Percentiles rank a stretch among this genome's conserved stretches.
Conservation (phyloP, 2,329 filamentous ascomycete genomes). For the Pestalotiopsis sp. region DNA sequence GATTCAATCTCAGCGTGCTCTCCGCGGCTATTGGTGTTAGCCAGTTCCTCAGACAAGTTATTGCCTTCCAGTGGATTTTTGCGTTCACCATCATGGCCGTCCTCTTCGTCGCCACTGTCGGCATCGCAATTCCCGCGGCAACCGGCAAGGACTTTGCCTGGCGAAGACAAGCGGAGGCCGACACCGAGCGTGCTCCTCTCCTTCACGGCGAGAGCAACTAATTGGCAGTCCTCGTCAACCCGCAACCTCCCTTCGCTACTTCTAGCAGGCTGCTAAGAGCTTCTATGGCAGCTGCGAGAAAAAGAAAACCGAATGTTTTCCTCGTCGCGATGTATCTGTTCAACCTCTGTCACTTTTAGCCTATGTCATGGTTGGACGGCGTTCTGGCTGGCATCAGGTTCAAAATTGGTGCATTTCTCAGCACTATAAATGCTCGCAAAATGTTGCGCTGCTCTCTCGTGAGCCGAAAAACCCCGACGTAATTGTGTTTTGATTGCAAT, state of each 20-base stretch:
- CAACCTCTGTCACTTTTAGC: too few species aligned
- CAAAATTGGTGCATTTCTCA: neutral
- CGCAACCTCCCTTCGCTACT: neutral
- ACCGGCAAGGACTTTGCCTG: slow-evolving; percentile 60
- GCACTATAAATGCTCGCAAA: too few species aligned
- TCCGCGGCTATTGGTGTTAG: slow-evolving; percentile 75
- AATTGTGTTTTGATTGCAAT: neutral
- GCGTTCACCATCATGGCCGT: slow-evolving; percentile 80
- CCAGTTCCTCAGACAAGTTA: slow-evolving; percentile 72
- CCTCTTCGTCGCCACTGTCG: slow-evolving; percentile 70
- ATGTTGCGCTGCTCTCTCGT: too few species aligned
- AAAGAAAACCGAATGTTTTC: too few species aligned
- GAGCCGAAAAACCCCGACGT: neutral
- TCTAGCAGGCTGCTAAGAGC: neutral
- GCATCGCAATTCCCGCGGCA: slow-evolving; percentile 66
- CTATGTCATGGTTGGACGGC: too few species aligned
- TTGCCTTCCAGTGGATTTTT: slow-evolving; percentile 92
- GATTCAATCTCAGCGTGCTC: slow-evolving; percentile 76
- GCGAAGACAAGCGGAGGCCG: slow-evolving; percentile 43
- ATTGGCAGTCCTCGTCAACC: neutral
- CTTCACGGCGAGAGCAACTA: slow-evolving; percentile 48
- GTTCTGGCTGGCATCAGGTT: neutral
- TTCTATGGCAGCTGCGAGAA: neutral
- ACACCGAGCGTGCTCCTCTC: slow-evolving; percentile 64
- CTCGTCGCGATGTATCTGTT: too few species aligned